Evolutionary conservation across 306 rosid species (phyloP).

Genomic region (Begonia loranthoides): DNA sequence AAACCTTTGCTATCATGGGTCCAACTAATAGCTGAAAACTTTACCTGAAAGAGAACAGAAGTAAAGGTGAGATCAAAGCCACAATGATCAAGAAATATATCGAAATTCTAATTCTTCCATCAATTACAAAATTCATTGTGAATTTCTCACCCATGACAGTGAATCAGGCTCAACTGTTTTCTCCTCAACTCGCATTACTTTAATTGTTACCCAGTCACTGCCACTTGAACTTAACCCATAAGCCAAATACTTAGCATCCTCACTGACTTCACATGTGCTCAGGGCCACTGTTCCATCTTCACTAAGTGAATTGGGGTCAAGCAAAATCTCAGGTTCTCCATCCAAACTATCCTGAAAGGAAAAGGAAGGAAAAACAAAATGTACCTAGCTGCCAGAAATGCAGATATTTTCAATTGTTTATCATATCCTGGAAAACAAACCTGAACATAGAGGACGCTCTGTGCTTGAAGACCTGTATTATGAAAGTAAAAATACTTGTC

Average conservation of each 20-base stretch:
- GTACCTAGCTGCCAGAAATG: not conserved
- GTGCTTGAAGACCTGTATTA: slow-evolving; percentile 87
- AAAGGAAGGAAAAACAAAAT: slow-evolving; percentile 1
- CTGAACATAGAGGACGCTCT: slow-evolving; percentile 66
- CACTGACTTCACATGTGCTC: slow-evolving; percentile 30
- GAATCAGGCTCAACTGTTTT: slow-evolving; percentile 35
- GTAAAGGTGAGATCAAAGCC: not conserved
- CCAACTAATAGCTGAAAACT: slow-evolving; percentile 75
- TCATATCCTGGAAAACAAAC: slow-evolving; percentile 20
- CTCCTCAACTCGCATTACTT: slow-evolving; percentile 50
- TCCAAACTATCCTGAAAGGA: slow-evolving; percentile 47
- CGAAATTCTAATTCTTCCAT: no score
- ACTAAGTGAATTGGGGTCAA: slow-evolving; percentile 73
- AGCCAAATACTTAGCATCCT: slow-evolving; percentile 68
- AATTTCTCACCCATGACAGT: slow-evolving; percentile 66
- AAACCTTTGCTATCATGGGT: slow-evolving; percentile 81
- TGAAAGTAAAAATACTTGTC: slow-evolving; percentile 61
- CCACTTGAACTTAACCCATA: slow-evolving; percentile 85
- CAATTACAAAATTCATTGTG: no score
- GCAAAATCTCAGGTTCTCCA: slow-evolving; percentile 50
- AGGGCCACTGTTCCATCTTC: slow-evolving; percentile 73
- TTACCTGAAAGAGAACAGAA: slow-evolving; percentile 52
- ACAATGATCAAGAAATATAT: not conserved
- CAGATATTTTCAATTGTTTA: not conserved
- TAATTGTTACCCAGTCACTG: slow-evolving; percentile 82